Base-by-base conservation (phyloP, 2,329 filamentous ascomycete species). In the Penicillium rolfsii region DNA sequence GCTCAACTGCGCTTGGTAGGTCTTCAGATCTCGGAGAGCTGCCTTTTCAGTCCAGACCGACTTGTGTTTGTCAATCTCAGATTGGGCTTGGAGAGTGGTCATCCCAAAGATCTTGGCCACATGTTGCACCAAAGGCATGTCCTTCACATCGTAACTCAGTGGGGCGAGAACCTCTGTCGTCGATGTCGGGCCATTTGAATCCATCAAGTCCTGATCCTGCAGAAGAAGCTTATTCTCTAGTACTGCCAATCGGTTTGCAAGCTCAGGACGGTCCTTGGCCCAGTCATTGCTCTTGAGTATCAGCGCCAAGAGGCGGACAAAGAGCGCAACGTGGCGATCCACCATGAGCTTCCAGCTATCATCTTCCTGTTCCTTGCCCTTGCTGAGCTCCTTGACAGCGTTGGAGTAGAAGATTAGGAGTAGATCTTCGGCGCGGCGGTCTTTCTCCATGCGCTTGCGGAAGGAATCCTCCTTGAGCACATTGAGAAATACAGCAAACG, bases 381-480 rank as follows among this genome's bases (percentile, higher is more conserved):
- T 91, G 76, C 90, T 88, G 71, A 97, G 85, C 63, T 96, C 93
- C 75, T 96, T 96, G 49, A 92, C 96, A 6, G 95, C 93, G 64
- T 91, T 90, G 1, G 93, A 96, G 79, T 96, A 98, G 82, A 99
- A 98, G 65, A 98, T 97, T 68, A 99, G 84, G 55, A 99, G 87
- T 55, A 98, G 81, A 65, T 96, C 93, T 77, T 99, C 95, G 24
- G 96, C 89, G 72, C 94, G 89, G 64, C 94, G 87, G 76, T 97
- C 94, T 79, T 96, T 96, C 73, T 97, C 93, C 82, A 97, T 92
- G 61, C 88, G 89, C 80, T 93, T 96, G 67, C 91, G 89, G 73
- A 97, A 97, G 49, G 87, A 88, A 63, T 89, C 88, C 64, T 96
- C 91, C 69, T 94, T 97, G 75, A 99, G 91, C 59, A 92, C 90